These are phyloP conservation scores for Huntiella decipiens DNA, from an alignment of 2,329 filamentous ascomycete genomes.

Conservation along the genomic window DNA sequence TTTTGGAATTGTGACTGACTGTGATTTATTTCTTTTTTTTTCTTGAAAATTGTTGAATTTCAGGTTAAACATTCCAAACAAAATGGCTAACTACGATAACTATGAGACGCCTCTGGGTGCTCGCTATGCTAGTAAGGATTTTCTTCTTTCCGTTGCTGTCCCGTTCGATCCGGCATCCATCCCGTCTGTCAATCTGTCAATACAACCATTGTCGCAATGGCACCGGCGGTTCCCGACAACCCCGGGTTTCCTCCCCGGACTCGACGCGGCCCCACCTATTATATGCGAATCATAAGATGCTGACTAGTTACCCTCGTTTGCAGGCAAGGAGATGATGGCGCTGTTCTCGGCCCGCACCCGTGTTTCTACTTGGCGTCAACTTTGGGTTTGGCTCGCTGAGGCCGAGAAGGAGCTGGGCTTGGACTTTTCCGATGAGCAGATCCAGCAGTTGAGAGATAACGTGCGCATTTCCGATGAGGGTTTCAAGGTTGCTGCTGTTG, in stretches of 20 bases:
- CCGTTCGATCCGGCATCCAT: background rate
- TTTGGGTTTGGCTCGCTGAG: conserved; percentile 76
- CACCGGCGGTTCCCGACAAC: background rate
- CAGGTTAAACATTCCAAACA: background rate
- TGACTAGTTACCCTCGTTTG: background rate
- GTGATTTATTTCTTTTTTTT: conserved; percentile 1
- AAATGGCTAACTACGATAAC: conserved; percentile 15
- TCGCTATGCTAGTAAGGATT: conserved; percentile 43
- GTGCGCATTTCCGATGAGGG: conserved; percentile 59
- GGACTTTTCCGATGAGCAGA: conserved; percentile 50
- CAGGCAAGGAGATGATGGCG: conserved; percentile 45
- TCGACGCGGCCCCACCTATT: background rate
- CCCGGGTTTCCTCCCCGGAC: conserved; percentile 2
- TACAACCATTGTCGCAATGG: background rate
- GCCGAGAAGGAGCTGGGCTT: conserved; percentile 65
- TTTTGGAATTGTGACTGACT: background rate
- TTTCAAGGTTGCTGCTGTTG: conserved; percentile 53
- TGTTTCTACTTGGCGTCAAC: conserved; percentile 60
- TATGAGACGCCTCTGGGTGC: conserved; percentile 49
- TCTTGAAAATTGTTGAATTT: background rate
- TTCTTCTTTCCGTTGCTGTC: conserved; percentile 8
- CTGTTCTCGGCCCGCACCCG: conserved; percentile 64
- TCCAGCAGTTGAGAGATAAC: conserved; percentile 58
- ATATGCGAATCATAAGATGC: background rate
- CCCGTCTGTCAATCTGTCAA: background rate